Percentiles rank a stretch among this genome's conserved stretches.
Conservation (phyloP, 257 asterid species). For the Plantago major region DNA sequence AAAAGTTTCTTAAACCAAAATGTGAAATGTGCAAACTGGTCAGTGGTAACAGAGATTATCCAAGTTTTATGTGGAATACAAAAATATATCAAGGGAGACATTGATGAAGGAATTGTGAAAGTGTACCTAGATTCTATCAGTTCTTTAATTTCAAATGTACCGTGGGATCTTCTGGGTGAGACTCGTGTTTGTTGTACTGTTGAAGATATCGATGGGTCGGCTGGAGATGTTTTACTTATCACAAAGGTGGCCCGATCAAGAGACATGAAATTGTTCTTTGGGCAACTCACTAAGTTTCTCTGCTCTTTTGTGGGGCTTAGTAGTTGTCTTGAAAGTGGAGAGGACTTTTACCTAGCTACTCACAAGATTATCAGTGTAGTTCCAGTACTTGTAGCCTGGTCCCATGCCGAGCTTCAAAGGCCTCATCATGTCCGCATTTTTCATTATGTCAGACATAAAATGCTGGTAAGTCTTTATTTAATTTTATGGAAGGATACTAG, state of each 20-base stretch:
- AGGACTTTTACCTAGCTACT: conserved; percentile 27
- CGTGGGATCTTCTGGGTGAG: conserved; percentile 43
- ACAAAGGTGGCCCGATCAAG: conserved; percentile 23
- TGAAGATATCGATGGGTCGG: conserved; percentile 27
- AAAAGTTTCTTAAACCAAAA: conserved; percentile 31
- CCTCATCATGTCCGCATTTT: conserved; percentile 31
- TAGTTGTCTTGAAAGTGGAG: conserved; percentile 31
- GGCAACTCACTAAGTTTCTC: conserved; percentile 56
- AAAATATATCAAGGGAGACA: conserved; percentile 51
- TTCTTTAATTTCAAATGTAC: conserved; percentile 40
- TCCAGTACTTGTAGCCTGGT: conserved; percentile 49
- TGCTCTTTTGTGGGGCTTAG: conserved; percentile 51
- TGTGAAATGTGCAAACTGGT: conserved; percentile 40
- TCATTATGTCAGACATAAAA: conserved; percentile 71
- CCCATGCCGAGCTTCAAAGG: conserved; percentile 38
- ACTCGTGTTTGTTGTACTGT: conserved; percentile 17
- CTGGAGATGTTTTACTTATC: conserved; percentile 20
- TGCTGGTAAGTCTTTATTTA: conserved; percentile 47
- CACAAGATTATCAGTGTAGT: conserved; percentile 39
- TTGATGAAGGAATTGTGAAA: conserved; percentile 30
- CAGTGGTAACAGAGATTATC: conserved; percentile 41
- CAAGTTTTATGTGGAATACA: conserved; percentile 56
- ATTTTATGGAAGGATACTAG: background rate
- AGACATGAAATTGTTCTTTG: conserved; percentile 39
- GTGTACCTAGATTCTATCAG: conserved; percentile 40